phyloP scores from a whole-genome alignment of 2,329 filamentous ascomycete species.

The Mycosphaerelloides madeirae region DNA sequence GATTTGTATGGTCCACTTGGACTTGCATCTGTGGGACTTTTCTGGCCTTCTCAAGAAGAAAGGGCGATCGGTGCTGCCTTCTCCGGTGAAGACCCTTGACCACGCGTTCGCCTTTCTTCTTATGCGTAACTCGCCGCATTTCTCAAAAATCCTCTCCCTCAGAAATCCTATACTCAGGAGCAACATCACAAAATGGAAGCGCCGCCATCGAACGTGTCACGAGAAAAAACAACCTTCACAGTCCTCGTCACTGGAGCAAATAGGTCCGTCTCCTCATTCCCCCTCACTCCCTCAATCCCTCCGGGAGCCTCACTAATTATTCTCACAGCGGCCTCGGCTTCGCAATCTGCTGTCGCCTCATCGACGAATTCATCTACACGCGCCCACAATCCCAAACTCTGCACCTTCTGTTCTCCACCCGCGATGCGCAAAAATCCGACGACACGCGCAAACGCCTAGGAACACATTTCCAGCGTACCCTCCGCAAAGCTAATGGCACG shows the following conservation, averaged over 20 bases:
- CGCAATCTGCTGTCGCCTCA: conserved; percentile 74
- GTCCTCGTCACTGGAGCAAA: conserved; percentile 81
- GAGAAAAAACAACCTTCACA: conserved; percentile 35
- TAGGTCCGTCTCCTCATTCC: conserved; percentile 52
- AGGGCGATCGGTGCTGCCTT: no score
- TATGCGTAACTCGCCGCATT: no score
- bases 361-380: conserved; percentile 78
- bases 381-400: conserved; percentile 65
- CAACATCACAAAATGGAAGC: conserved; percentile 8
- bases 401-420: conserved; percentile 77
- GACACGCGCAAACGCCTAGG: conserved; percentile 57
- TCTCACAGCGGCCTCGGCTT: conserved; percentile 75
- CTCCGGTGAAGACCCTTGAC: no score
- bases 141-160: no score
- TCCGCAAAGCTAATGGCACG: conserved; percentile 32
- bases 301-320: neutral
- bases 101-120: no score
- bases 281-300: neutral
- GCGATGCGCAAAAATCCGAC: conserved; percentile 66
- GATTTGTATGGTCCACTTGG: no score
- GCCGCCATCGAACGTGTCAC: neutral
- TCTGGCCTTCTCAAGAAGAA: no score
- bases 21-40: no score
- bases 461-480: conserved; percentile 52
- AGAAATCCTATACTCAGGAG: neutral